Base-by-base conservation (phyloP, 805 yeast genomes). In the Saccharomycopsis olivae region DNA sequence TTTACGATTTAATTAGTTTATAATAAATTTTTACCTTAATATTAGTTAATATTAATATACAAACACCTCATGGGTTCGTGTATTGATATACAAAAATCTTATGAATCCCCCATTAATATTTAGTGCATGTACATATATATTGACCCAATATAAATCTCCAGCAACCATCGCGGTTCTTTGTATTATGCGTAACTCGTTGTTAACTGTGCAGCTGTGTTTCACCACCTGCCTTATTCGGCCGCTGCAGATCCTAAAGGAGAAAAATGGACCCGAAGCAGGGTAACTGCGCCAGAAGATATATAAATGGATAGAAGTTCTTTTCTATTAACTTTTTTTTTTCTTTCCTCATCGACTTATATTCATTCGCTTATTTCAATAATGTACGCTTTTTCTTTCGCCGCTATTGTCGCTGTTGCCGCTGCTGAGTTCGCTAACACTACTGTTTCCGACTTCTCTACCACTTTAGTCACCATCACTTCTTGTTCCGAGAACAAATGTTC, bases 391-490 rank as follows among this genome's bases (percentile, higher is more conserved):
- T 20, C 37, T 30, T n/a, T 40, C 36, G 28, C 27, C 20, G 41
- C 46, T 29, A 23, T 39, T 15, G 42, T 41, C 32, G 19, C 35
- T 32, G 45, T 41, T 30, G 29, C 43, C 24, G 20, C 38, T 37
- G 43, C 48, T 33, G 36, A 29, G 18, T 34, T 30, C 24, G 20
- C 21, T 33, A 41, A 38, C 43, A 33, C 31, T 29, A 36, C 43
- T 19, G n/a, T 18, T 20, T 32, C 48, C 28, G 47, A 49, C 36
- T 28, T 49, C 34, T 38, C 47, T 16, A 37, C 47, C 36, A 58
- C 60, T 29, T 47, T 59, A 36, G 44, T 61, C 35, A 51, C 57
- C 28, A 31, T 51, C 37, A 54, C 57, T 16, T 48, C 55, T 34
- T 53, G 57, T 45, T 35, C 46, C 24, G 36, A 50, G 17, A 33